Evolutionary conservation across 805 yeast genomes (phyloP).

Genomic region (Dipodascus albidus): DNA sequence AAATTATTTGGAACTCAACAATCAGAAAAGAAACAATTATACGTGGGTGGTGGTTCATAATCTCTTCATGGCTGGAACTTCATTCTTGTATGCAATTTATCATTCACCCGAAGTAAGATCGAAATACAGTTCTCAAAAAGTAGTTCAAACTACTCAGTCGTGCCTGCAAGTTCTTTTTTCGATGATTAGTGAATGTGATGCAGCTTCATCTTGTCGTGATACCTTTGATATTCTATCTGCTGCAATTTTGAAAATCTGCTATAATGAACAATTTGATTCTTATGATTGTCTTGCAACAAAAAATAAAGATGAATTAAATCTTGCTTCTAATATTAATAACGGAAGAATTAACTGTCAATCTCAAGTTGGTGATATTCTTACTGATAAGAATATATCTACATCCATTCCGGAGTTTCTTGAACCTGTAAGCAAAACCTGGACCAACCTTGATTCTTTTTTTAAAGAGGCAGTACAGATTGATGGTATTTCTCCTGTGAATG

Average conservation of each 20-base stretch:
- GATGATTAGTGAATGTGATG: constrained; percentile 61
- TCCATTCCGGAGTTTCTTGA: too few relatives aligned
- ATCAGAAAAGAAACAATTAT: constrained; percentile 55
- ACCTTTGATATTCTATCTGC: constrained; percentile 62
- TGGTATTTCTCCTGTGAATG: constrained; percentile 5
- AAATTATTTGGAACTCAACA: constrained; percentile 47
- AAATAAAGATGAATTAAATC: too few relatives aligned
- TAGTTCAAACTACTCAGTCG: constrained; percentile 34
- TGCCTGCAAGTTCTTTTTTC: constrained; percentile 45
- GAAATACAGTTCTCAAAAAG: constrained; percentile 34
- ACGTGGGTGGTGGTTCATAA: constrained; percentile 93
- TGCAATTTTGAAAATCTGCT: constrained; percentile 48
- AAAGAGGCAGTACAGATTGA: constrained; percentile 15
- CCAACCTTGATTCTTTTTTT: constrained; percentile 14
- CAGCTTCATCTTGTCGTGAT: constrained; percentile 61
- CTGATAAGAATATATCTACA: too few relatives aligned
- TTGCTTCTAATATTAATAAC: too few relatives aligned
- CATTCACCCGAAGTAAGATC: constrained; percentile 46
- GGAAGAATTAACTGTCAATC: too few relatives aligned
- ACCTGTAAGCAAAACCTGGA: not conserved
- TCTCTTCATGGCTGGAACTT: constrained; percentile 79
- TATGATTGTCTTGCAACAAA: too few relatives aligned
- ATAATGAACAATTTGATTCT: constrained; percentile 19
- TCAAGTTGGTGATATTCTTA: too few relatives aligned
- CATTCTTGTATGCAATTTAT: constrained; percentile 67